phyloP scores from a whole-genome alignment of 2,329 filamentous ascomycete genomes.

The Colletotrichum cuscutae region DNA sequence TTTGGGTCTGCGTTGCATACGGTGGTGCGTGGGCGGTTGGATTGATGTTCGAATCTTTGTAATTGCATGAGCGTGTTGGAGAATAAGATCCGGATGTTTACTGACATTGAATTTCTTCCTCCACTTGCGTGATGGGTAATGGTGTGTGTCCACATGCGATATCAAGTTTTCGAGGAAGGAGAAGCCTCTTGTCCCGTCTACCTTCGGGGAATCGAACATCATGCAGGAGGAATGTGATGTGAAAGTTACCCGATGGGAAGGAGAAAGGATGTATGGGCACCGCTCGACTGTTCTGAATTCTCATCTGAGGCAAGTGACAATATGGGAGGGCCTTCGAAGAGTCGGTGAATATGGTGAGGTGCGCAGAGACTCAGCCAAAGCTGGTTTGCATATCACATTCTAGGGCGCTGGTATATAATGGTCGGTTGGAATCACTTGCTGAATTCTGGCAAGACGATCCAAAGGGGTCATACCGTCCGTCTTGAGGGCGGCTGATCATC shows the following conservation, averaged over 20 bases:
- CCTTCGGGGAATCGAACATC: background rate
- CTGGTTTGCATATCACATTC: no score
- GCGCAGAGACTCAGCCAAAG: no score
- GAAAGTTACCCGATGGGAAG: background rate
- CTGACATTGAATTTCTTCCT: background rate
- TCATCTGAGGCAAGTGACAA: no score
- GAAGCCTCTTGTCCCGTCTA: background rate
- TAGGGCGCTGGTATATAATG: no score
- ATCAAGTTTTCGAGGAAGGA: background rate
- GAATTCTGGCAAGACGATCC: no score
- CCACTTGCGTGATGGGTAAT: background rate
- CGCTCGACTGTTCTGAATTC: no score
- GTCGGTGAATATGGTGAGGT: no score
- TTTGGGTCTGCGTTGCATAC: slow-evolving; percentile 9
- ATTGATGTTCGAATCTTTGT: slow-evolving; percentile 2
- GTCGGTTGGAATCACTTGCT: no score
- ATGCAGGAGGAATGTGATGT: background rate
- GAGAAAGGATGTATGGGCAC: no score
- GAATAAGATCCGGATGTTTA: background rate
- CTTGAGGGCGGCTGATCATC: no score
- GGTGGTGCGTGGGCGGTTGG: slow-evolving; percentile 9
- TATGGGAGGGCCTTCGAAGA: no score
- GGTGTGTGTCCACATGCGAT: background rate
- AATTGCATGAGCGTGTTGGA: slow-evolving; percentile 24
- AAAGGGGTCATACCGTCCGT: no score